Conservation (phyloP, 2,329 filamentous ascomycete genomes). For the Phaeophleospora eucalypticola region DNA sequence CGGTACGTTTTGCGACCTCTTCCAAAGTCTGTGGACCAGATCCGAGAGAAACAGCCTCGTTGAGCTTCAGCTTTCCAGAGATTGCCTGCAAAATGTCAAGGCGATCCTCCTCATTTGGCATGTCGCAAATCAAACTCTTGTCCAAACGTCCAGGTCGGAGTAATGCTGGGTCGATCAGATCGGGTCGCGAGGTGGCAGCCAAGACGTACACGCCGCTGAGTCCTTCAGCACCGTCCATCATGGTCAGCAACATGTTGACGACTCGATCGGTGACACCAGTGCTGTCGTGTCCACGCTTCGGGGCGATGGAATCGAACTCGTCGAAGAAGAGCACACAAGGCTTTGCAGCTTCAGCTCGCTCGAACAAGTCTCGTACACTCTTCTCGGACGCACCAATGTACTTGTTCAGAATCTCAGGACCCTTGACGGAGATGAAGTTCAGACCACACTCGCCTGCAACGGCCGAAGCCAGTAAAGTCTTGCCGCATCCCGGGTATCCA, state of each 20-base stretch:
- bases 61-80: constrained; percentile 74
- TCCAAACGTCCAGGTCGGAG: constrained; percentile 88
- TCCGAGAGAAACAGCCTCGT: constrained; percentile 55
- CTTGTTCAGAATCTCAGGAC: constrained; percentile 96
- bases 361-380: constrained; percentile 90
- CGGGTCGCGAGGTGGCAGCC: constrained; percentile 87
- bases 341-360: constrained; percentile 81
- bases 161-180: constrained; percentile 90
- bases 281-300: constrained; percentile 92
- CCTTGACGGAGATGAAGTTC: constrained; percentile 98
- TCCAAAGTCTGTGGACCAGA: constrained; percentile 41
- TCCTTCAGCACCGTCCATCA: constrained; percentile 98
- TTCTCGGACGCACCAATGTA: constrained; percentile 98
- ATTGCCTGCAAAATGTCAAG: constrained; percentile 84
- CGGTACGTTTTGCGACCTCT: constrained; percentile 75
- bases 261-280: constrained; percentile 98
- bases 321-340: constrained; percentile 98
- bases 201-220: constrained; percentile 93
- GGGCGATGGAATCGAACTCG: constrained; percentile 96
- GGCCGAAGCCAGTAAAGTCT: constrained; percentile 89
- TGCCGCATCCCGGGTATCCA: constrained; percentile 92
- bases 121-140: constrained; percentile 87
- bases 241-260: constrained; percentile 94
- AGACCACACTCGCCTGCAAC: constrained; percentile 97
- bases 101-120: constrained; percentile 75